phyloP scores from a whole-genome alignment of 345 rosid species.

The Populus ilicifolia region DNA sequence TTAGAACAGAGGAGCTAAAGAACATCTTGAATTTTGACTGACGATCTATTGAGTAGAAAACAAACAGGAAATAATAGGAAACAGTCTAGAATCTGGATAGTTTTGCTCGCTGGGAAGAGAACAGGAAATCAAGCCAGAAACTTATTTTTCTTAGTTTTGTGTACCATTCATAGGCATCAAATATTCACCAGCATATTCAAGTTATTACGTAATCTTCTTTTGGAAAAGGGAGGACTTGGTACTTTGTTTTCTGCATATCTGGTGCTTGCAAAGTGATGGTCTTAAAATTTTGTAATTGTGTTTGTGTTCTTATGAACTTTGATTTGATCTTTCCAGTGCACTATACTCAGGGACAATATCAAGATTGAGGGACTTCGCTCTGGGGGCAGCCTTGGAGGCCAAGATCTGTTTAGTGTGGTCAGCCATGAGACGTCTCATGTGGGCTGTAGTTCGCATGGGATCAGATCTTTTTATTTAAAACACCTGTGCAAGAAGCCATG shows the following conservation, averaged over 20 bases:
- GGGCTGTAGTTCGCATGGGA: constrained; percentile 11
- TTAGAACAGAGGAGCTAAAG: not conserved
- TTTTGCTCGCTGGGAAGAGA: not conserved
- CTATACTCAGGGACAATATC: constrained; percentile 86
- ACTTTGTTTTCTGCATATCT: not conserved
- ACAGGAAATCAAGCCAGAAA: not conserved
- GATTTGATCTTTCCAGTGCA: constrained; percentile 85
- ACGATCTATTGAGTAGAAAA: not conserved
- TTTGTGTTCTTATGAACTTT: constrained; percentile 66
- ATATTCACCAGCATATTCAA: not conserved
- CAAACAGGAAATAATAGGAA: not conserved
- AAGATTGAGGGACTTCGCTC: constrained; percentile 42
- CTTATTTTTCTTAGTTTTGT: not conserved
- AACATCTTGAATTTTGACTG: not conserved
- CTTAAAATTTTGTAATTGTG: not conserved
- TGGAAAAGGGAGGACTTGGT: not conserved
- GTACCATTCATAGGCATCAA: not conserved
- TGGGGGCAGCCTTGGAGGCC: constrained; percentile 23
- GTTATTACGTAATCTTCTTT: not conserved
- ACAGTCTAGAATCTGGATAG: not conserved
- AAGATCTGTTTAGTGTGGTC: constrained; percentile 17
- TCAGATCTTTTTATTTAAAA: constrained; percentile 26
- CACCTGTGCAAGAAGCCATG: constrained; percentile 22
- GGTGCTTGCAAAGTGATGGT: not conserved
- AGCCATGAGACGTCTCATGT: constrained; percentile 22